Percentiles rank a stretch among this genome's conserved stretches.
Evolutionary conservation across 2,329 filamentous ascomycete species (phyloP).

Genomic region (Fusarium sp.): DNA sequence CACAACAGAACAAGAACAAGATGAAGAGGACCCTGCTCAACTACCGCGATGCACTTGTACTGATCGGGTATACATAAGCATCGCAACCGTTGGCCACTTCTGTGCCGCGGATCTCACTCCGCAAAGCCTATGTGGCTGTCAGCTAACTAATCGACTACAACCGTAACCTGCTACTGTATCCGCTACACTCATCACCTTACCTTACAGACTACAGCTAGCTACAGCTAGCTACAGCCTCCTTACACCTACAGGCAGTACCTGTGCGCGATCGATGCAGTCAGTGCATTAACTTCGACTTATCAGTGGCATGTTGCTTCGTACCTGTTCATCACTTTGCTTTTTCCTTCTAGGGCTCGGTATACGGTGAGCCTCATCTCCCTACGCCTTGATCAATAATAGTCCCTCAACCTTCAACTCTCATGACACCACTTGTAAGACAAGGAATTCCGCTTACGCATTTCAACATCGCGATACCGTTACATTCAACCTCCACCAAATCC

Average conservation of each 20-base stretch:
- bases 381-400: not conserved
- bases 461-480: conserved; percentile 13
- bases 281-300: not conserved
- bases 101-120: not conserved
- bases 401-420: not conserved
- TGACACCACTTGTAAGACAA: conserved; percentile 15
- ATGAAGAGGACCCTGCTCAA: not conserved
- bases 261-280: not conserved
- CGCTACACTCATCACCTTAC: not conserved
- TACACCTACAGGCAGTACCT: not conserved
- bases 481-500: conserved; percentile 6
- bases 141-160: not conserved
- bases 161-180: not conserved
- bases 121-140: not conserved
- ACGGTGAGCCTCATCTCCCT: not conserved
- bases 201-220: not conserved
- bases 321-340: conserved; percentile 1
- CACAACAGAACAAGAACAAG: not conserved
- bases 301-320: not conserved
- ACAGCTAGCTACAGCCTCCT: not conserved
- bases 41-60: conserved; percentile 3
- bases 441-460: not conserved
- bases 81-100: not conserved
- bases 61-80: not conserved
- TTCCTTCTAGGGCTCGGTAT: not conserved